phyloP scores from a whole-genome alignment of 116 monocot genomes.

The Phalaenopsis hybrid region DNA sequence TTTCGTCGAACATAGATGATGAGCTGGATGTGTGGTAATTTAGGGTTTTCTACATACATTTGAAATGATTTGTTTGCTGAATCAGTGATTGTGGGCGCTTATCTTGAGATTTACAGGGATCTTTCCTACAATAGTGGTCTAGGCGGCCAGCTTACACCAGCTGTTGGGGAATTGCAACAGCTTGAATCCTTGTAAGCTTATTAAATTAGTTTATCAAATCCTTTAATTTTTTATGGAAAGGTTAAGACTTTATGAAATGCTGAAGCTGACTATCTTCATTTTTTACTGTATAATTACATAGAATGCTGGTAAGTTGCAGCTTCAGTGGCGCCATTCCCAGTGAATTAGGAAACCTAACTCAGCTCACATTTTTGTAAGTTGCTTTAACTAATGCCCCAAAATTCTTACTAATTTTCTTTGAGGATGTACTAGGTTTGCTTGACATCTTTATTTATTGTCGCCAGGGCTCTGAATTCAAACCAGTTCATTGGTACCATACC shows the following conservation, averaged over 20 bases:
- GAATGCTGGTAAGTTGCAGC: constrained; percentile 70
- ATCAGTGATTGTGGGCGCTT: not conserved
- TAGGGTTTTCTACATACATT: not conserved
- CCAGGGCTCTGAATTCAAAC: constrained; percentile 88
- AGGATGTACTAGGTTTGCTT: not conserved
- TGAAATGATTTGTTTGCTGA: constrained; percentile 2
- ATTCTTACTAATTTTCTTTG: not conserved
- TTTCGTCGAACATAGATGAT: not conserved
- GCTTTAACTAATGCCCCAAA: not conserved
- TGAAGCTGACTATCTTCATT: not conserved
- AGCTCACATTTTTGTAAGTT: constrained; percentile 62
- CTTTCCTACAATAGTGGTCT: constrained; percentile 33
- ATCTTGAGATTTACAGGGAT: constrained; percentile 26
- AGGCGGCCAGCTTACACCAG: constrained; percentile 19
- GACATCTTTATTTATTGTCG: not conserved
- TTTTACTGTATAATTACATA: constrained; percentile 12
- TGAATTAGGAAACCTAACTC: constrained; percentile 44
- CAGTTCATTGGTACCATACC: constrained; percentile 73
- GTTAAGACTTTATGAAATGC: not conserved
- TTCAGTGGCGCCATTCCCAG: constrained; percentile 65
- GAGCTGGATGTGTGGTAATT: not conserved
- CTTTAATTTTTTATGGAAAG: constrained; percentile 5
- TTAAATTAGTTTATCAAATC: constrained; percentile 3
- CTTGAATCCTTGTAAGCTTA: constrained; percentile 31
- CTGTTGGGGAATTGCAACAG: constrained; percentile 28